These are phyloP conservation scores for Penicillium fimorum DNA, from an alignment of 495 filamentous ascomycete genomes.

Conservation along the genomic window DNA sequence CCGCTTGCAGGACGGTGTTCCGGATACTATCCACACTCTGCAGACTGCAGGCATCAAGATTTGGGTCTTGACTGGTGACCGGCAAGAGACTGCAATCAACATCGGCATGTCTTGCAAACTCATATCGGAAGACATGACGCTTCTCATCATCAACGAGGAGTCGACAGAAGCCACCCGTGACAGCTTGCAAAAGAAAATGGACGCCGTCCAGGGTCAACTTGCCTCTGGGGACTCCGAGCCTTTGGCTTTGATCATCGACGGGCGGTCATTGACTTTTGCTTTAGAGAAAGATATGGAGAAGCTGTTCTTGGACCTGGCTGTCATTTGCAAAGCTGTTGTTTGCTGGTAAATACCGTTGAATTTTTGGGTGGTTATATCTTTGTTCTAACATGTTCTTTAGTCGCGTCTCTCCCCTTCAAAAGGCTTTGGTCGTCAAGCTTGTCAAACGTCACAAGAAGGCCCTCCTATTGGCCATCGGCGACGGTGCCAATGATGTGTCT, in stretches of 20 bases:
- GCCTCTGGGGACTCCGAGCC: constrained; percentile 77
- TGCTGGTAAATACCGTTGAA: constrained; percentile 64
- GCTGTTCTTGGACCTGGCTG: constrained; percentile 86
- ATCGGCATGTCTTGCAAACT: constrained; percentile 99
- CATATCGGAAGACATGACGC: constrained; percentile 97
- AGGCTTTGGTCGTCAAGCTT: constrained; percentile 96
- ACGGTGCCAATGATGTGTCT: constrained; percentile 97
- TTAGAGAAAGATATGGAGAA: constrained; percentile 94
- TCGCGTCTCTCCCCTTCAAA: constrained; percentile 98
- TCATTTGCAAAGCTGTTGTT: constrained; percentile 97
- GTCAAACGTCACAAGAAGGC: constrained; percentile 94
- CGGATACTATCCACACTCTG: constrained; percentile 96
- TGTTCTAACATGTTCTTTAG: constrained; percentile 28
- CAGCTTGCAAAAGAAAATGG: constrained; percentile 87
- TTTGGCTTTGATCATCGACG: constrained; percentile 94
- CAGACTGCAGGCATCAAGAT: constrained; percentile 98
- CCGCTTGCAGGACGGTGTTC: constrained; percentile 93
- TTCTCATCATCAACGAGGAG: constrained; percentile 95
- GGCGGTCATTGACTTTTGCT: constrained; percentile 90
- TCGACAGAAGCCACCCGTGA: constrained; percentile 69
- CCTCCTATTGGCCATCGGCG: constrained; percentile 91
- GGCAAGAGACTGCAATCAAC: constrained; percentile 99
- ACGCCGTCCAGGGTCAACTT: constrained; percentile 76
- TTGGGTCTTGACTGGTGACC: constrained; percentile 97
- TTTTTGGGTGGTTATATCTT: background rate